Percentiles rank a stretch among this genome's conserved stretches.
phyloP scores from a whole-genome alignment of 2,329 filamentous ascomycete genomes.

The Coniochaeta hoffmannii region DNA sequence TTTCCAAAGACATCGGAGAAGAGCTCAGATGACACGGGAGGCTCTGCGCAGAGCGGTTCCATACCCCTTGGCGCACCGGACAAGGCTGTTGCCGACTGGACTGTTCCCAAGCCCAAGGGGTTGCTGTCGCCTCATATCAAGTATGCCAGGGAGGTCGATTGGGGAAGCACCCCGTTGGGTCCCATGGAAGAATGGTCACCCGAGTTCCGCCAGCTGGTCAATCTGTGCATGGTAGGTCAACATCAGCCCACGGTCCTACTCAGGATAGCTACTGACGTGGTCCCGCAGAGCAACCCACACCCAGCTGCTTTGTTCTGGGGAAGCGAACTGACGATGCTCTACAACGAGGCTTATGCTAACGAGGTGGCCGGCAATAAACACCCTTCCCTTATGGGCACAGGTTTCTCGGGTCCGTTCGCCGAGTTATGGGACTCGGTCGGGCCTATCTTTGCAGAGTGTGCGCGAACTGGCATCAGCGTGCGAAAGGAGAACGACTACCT shows the following conservation, averaged over 20 bases:
- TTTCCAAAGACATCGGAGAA: slow-evolving; percentile 9
- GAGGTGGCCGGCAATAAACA: slow-evolving; percentile 56
- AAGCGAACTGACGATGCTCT: slow-evolving; percentile 52
- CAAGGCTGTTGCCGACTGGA: slow-evolving; percentile 28
- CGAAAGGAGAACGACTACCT: slow-evolving; percentile 26
- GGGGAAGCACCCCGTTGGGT: slow-evolving; percentile 34
- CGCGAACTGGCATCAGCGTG: slow-evolving; percentile 24
- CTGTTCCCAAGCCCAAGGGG: slow-evolving; percentile 19
- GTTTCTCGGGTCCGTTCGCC: slow-evolving; percentile 47
- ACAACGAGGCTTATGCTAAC: slow-evolving; percentile 52
- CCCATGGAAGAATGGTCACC: slow-evolving; percentile 34
- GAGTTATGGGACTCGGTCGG: slow-evolving; percentile 33
- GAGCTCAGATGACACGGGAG: slow-evolving; percentile 20
- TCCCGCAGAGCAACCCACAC: slow-evolving; percentile 21
- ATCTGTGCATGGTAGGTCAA: slow-evolving; percentile 22
- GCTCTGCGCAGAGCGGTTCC: slow-evolving; percentile 19
- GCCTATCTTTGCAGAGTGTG: slow-evolving; percentile 26
- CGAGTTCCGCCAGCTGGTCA: slow-evolving; percentile 33
- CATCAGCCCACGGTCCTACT: not conserved
- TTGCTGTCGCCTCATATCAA: slow-evolving; percentile 20
- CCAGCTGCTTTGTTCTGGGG: slow-evolving; percentile 55
- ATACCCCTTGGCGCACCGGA: slow-evolving; percentile 22
- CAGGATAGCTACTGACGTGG: not conserved
- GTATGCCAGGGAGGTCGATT: slow-evolving; percentile 28
- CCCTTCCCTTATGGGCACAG: slow-evolving; percentile 51